Conservation (phyloP, 371 early-diverging fungal species). For the Chytridium lagenaria region DNA sequence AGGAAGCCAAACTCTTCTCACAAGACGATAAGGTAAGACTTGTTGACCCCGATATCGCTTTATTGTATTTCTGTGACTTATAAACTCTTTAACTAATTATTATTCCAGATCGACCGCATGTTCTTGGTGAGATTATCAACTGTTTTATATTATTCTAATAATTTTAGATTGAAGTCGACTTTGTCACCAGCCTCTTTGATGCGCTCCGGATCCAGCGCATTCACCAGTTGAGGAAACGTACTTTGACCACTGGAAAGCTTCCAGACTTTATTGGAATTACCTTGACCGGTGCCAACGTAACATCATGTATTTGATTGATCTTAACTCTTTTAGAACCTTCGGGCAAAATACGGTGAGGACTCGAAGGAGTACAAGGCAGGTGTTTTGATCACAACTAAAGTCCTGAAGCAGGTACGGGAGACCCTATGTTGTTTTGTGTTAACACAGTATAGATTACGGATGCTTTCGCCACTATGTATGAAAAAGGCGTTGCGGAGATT, state of each 20-base stretch:
- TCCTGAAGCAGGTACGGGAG: slow-evolving; percentile 9
- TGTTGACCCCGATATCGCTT: background rate
- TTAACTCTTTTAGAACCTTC: slow-evolving; percentile 12
- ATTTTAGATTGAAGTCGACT: slow-evolving; percentile 38
- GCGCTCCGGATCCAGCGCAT: slow-evolving; percentile 27
- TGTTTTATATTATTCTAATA: slow-evolving; percentile 1
- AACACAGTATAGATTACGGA: background rate
- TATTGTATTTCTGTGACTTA: too few species aligned
- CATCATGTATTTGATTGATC: background rate
- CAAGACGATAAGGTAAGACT: slow-evolving; percentile 9
- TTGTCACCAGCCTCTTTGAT: slow-evolving; percentile 33
- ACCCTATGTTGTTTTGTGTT: background rate
- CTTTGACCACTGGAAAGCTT: background rate
- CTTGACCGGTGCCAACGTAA: slow-evolving; percentile 19
- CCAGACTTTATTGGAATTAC: slow-evolving; percentile 24
- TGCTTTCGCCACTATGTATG: background rate
- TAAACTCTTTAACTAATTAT: slow-evolving; percentile 9
- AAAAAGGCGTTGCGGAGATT: slow-evolving; percentile 25
- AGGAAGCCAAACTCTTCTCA: slow-evolving; percentile 7
- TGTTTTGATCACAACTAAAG: slow-evolving; percentile 9
- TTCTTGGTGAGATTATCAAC: slow-evolving; percentile 30
- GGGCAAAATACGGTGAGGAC: slow-evolving; percentile 25
- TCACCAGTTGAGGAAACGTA: slow-evolving; percentile 7
- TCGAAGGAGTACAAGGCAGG: slow-evolving; percentile 31
- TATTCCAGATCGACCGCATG: slow-evolving; percentile 26